Conservation (phyloP, 768 basidiomycete genomes). For the Tylopilus subfusipes region DNA sequence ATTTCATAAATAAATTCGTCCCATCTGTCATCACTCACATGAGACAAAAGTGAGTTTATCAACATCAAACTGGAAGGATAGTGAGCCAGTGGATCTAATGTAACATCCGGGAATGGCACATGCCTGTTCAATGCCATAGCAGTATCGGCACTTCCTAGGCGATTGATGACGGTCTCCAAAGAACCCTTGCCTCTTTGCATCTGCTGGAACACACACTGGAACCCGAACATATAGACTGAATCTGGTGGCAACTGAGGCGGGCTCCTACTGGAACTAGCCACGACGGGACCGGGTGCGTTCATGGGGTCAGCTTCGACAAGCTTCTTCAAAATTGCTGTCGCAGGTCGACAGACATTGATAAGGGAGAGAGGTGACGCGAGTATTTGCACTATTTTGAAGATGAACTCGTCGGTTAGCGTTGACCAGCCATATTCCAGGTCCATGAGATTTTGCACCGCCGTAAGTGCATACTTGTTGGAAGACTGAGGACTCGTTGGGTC, state of each 20-base stretch:
- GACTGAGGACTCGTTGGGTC: slow-evolving; percentile 4
- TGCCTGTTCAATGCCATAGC: slow-evolving; percentile 83
- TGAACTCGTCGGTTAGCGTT: slow-evolving; percentile 66
- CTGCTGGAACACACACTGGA: slow-evolving; percentile 75
- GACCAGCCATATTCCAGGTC: slow-evolving; percentile 83
- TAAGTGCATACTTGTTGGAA: slow-evolving; percentile 66
- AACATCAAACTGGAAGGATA: slow-evolving; percentile 70
- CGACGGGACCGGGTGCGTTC: slow-evolving; percentile 54
- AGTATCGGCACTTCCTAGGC: slow-evolving; percentile 78
- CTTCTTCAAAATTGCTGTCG: slow-evolving; percentile 84
- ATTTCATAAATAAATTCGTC: slow-evolving; percentile 73
- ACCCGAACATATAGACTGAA: slow-evolving; percentile 84
- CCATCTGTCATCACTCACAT: slow-evolving; percentile 76
- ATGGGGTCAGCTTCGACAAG: slow-evolving; percentile 83
- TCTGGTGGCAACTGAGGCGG: slow-evolving; percentile 54
- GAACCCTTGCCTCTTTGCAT: slow-evolving; percentile 70
- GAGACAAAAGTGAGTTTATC: slow-evolving; percentile 79
- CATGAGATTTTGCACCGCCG: slow-evolving; percentile 85
- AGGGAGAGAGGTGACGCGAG: slow-evolving; percentile 70
- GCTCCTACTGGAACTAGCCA: slow-evolving; percentile 58
- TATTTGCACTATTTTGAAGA: slow-evolving; percentile 73
- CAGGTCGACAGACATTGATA: slow-evolving; percentile 90
- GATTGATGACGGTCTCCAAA: slow-evolving; percentile 77
- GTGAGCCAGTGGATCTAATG: slow-evolving; percentile 6
- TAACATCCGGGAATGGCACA: slow-evolving; percentile 4